Base-by-base conservation (phyloP, 192 early-diverging fungal genomes). In the Entomortierella parvispora region DNA sequence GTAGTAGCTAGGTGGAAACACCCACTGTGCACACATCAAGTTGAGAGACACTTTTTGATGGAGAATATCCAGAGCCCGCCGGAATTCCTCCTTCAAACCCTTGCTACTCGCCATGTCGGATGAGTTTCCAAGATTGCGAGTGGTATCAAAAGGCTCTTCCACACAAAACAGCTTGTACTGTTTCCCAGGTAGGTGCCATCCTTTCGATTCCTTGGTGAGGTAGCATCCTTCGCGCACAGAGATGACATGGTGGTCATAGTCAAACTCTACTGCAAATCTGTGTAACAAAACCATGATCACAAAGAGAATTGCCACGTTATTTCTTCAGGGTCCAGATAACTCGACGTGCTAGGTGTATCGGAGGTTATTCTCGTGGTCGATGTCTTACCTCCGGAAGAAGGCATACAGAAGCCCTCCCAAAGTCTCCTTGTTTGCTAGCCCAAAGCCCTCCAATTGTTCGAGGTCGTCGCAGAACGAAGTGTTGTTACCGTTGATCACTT, bases 81-180 rank as follows among this genome's bases (percentile, higher is more conserved):
- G 83, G 62, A 96, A 93, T 80, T 98, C 97, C n/a, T 81, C 65
- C 29, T 90, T 80, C 50, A 98, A 70, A 14, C 95, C 96, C 32
- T 87, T 85, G 6, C 96, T 90, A 9, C 90, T 89, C 0, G 84
- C 81, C 26, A 82, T 86, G 80, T 97, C 95, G 2, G 94, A 94
- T 23, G 92, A 93, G 61, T 99, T 96, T 0, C 93, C 96, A 3
- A 99, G 85, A 52, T 99, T 99, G 33, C 95, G 85, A 62, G 87
- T 85, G 0, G 91, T 90, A 65, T 94, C 90, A 66, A 99, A 94
- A 8, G 96, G 96, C 80, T 97, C 96, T 64, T 99, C 97, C 15
- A 97, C 90, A 72, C 96, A 96, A 22, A 99, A 83, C 49, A 92
- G 76, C 37, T 86, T 84, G 62, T 88, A 90, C 17, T 86, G 78